Evolutionary conservation across 176 grass and related monocot genomes (phyloP).

Genomic region (Oryza coarctata): DNA sequence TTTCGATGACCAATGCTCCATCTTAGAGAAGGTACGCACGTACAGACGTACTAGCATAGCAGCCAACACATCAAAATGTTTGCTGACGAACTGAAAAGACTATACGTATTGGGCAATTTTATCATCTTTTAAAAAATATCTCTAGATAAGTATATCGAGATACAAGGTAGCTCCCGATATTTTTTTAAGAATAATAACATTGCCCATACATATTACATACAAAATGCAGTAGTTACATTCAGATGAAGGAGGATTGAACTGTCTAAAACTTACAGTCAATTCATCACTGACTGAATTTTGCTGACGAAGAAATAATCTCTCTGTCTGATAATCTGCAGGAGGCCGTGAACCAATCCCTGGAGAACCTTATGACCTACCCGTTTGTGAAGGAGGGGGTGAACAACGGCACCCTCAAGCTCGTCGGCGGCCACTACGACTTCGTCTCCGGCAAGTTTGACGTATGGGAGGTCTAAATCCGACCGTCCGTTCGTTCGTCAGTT

Average conservation of each 20-base stretch:
- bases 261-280: neutral
- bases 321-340: slow-evolving; percentile 45
- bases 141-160: too few relatives aligned
- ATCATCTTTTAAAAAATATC: too few relatives aligned
- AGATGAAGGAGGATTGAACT: neutral
- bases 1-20: slow-evolving; percentile 64
- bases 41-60: neutral
- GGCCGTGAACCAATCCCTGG: slow-evolving; percentile 61
- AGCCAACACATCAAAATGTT: neutral
- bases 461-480: slow-evolving; percentile 39
- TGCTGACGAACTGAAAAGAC: too few relatives aligned
- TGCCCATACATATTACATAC: too few relatives aligned
- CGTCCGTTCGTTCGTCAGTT: neutral
- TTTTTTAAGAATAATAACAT: too few relatives aligned
- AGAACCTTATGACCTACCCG: slow-evolving; percentile 71
- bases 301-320: neutral
- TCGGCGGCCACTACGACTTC: slow-evolving; percentile 81
- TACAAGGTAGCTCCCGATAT: too few relatives aligned
- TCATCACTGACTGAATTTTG: neutral
- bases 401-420: slow-evolving; percentile 61
- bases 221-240: neutral
- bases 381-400: slow-evolving; percentile 69
- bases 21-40: slow-evolving; percentile 65
- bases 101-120: too few relatives aligned
- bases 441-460: slow-evolving; percentile 71